phyloP scores from a whole-genome alignment of 2,329 filamentous ascomycete species.

The Botrytis aclada region DNA sequence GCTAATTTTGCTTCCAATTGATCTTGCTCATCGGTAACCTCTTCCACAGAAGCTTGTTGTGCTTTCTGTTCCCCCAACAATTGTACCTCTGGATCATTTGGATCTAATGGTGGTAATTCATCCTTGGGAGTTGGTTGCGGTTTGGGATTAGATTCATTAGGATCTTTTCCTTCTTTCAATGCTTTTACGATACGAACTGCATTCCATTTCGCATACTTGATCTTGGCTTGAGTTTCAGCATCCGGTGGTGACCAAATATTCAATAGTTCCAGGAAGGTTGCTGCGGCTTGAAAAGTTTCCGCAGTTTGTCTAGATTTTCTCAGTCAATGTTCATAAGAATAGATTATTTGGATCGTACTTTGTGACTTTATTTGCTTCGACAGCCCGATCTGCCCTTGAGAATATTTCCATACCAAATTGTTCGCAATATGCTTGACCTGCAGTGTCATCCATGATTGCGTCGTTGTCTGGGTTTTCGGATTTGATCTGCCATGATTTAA shows the following conservation, averaged over 20 bases:
- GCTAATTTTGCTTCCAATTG: conserved; percentile 45
- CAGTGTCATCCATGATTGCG: conserved; percentile 78
- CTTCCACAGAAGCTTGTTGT: conserved; percentile 47
- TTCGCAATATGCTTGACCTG: conserved; percentile 88
- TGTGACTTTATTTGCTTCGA: conserved; percentile 79
- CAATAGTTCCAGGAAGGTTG: conserved; percentile 85
- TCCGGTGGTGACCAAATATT: conserved; percentile 79
- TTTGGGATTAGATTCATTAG: conserved; percentile 84
- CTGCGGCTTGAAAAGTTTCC: conserved; percentile 88
- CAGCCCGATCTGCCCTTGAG: conserved; percentile 74
- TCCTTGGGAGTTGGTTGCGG: conserved; percentile 49
- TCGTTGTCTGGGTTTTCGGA: conserved; percentile 71
- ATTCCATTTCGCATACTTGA: conserved; percentile 96
- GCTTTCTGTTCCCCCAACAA: conserved; percentile 45
- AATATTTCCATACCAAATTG: conserved; percentile 91
- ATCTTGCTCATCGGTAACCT: conserved; percentile 55
- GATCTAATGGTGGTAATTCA: conserved; percentile 51
- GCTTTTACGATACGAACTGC: conserved; percentile 87
- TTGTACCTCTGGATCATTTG: conserved; percentile 63
- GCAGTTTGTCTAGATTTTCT: conserved; percentile 62
- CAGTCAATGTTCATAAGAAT: background rate
- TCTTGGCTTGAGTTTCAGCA: conserved; percentile 75
- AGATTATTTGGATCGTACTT: conserved; percentile 57
- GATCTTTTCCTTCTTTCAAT: conserved; percentile 84
- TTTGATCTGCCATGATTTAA: conserved; percentile 55